Conservation (phyloP, 768 basidiomycete species). For the Russula olivacea region DNA sequence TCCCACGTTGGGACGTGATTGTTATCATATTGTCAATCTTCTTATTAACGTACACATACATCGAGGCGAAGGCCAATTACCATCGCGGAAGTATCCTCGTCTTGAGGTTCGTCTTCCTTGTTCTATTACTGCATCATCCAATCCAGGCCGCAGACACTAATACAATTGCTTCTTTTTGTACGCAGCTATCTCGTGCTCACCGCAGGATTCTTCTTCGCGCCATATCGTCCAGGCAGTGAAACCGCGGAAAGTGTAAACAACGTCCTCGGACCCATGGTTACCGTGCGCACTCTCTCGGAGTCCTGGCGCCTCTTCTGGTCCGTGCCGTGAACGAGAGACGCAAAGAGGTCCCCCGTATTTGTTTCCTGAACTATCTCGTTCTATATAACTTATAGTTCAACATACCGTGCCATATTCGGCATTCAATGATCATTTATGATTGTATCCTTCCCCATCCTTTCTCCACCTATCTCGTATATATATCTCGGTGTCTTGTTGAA, state of each 20-base stretch:
- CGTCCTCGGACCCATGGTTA: constrained; percentile 4
- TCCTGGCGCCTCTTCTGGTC: constrained; percentile 19
- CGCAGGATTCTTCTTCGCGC: constrained; percentile 91
- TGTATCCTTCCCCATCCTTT: background rate
- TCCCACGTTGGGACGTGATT: constrained; percentile 98
- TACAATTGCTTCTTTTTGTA: background rate
- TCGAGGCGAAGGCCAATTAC: constrained; percentile 98
- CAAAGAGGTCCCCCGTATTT: background rate
- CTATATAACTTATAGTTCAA: constrained; percentile 15
- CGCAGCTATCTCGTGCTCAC: constrained; percentile 83
- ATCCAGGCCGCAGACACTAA: background rate
- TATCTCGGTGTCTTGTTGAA: background rate
- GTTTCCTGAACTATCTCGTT: background rate
- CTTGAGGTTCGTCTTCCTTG: constrained; percentile 54
- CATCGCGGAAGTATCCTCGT: constrained; percentile 95
- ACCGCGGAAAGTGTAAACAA: constrained; percentile 1
- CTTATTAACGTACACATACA: constrained; percentile 96
- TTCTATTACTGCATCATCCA: too few relatives aligned
- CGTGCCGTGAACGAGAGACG: background rate
- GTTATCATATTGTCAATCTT: constrained; percentile 94
- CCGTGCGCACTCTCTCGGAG: constrained; percentile 17
- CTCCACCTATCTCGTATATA: background rate
- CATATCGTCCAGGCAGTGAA: constrained; percentile 33
- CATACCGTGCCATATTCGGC: background rate
- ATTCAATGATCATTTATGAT: constrained; percentile 11